Base-by-base conservation (phyloP, 768 basidiomycete genomes). In the Favolaschia claudopus region DNA sequence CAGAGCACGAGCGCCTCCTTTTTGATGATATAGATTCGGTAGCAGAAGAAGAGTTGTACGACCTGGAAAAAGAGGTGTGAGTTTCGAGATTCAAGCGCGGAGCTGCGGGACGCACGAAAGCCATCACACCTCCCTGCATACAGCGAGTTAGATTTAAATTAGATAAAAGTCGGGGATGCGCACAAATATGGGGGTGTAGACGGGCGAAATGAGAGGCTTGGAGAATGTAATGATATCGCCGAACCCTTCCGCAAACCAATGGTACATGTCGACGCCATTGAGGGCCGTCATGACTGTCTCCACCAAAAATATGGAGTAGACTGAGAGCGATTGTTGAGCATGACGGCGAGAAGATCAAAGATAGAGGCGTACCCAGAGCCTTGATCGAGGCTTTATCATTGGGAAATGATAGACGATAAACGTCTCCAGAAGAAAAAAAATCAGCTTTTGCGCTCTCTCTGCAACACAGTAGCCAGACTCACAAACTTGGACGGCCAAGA, bases 211-310 rank as follows among this genome's bases (percentile, higher is more conserved):
- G 10, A 44, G 36, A 3, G 60, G 60, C 17, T 52, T 34, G 22
- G 25, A 15, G 44, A 62, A 62, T 10, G 22, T 22, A 7, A 62
- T 3, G 37, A 62, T 22, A 38, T 62, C 22, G 10, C 60, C 60
- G 31, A 62, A 62, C 13, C 60, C 60, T 5, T n/a, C 34, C 20
- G 49, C 55, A 48, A 62, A 62, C 60, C 60, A 62, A 20, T 50
- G n/a, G 44, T 47, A 62, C 17, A 57, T 22, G 27, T 62, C 60
- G 25, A 40, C 48, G 37, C 60, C 60, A 19, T 62, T 62, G 17
- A 62, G 44, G 7, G 60, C 55, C n/a, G 60, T 62, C 45, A 62
- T 42, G 37, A 62, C 60, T 7, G 60, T 62, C 55, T 62, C 60
- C 1, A 24, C 25, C 31, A 62, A 9, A 44, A 62, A 57, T 22